A percentile compares a stretch with the other conserved stretches of the same genome.
Evolutionary conservation across 1,284 basidiomycete genomes (phyloP).

Genomic region (Phaffia rhodozyma): DNA sequence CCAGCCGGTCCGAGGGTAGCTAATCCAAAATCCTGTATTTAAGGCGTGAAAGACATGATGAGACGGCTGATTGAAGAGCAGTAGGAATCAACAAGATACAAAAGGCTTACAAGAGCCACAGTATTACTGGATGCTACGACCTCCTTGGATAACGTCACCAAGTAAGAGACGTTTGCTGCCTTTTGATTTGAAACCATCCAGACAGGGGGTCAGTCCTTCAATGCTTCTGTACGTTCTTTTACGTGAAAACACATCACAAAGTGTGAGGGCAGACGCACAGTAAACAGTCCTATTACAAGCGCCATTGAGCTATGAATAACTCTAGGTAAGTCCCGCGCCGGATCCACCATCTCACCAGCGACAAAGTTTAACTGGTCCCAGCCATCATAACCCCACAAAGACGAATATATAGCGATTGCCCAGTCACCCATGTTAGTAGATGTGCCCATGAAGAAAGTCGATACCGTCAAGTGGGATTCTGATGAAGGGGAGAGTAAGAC

Average conservation of each 20-base stretch:
- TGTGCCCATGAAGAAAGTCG: constrained; percentile 58
- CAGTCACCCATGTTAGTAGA: constrained; percentile 69
- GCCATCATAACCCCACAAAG: constrained; percentile 89
- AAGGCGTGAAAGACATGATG: background rate
- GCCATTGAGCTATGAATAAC: constrained; percentile 81
- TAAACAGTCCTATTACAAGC: constrained; percentile 45
- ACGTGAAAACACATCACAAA: background rate
- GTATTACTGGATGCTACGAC: constrained; percentile 52
- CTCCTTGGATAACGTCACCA: constrained; percentile 77
- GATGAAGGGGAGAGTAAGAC: constrained; percentile 30
- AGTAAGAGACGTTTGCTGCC: constrained; percentile 78
- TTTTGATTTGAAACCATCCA: constrained; percentile 29
- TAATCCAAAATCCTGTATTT: constrained; percentile 65
- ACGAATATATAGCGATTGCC: constrained; percentile 87
- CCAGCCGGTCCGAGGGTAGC: constrained; percentile 74
- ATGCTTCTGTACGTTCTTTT: no score
- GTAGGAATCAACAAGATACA: no score
- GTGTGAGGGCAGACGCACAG: background rate
- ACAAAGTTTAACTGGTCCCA: constrained; percentile 77
- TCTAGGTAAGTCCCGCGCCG: constrained; percentile 73
- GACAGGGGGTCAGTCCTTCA: background rate
- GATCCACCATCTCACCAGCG: constrained; percentile 77
- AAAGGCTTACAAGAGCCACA: constrained; percentile 50
- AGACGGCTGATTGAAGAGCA: background rate
- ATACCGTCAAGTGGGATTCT: constrained; percentile 24